Conservation (phyloP, 2,329 filamentous ascomycete species). For the Orbilia quercus region DNA sequence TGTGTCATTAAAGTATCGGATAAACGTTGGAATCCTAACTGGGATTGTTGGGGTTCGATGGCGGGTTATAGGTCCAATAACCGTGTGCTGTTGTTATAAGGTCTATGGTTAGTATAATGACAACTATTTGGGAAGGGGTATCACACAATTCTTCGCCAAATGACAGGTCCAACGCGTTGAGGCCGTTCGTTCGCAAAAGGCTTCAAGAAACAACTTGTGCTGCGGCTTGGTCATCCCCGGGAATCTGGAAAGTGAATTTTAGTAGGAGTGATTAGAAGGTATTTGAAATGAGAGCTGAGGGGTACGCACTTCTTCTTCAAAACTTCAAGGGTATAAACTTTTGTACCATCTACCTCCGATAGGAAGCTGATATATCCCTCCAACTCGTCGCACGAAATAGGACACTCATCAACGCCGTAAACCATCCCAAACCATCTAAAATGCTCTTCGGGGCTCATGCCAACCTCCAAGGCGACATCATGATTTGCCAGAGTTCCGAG, state of each 20-base stretch:
- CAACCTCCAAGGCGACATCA: background rate
- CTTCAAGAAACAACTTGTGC: conserved; percentile 32
- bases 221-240: conserved; percentile 15
- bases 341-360: conserved; percentile 77
- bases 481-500: background rate
- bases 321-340: conserved; percentile 78
- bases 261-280: background rate
- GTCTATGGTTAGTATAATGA: background rate
- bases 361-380: conserved; percentile 62
- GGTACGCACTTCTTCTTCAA: conserved; percentile 73
- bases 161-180: conserved; percentile 19
- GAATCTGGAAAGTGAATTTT: conserved; percentile 5
- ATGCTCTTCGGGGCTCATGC: conserved; percentile 9
- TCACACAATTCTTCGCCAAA: conserved; percentile 23
- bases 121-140: accelerated
- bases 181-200: conserved; percentile 3
- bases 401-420: conserved; percentile 13
- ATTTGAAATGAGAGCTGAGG: background rate
- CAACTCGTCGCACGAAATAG: background rate
- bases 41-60: background rate
- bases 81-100: background rate
- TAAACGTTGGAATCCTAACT: no score
- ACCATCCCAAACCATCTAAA: conserved; percentile 10
- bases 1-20: no score
- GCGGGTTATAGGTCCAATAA: background rate